These are phyloP conservation scores for Plasmodium coatneyi DNA, from an alignment of 169 alveolate species.

Conservation along the genomic window DNA sequence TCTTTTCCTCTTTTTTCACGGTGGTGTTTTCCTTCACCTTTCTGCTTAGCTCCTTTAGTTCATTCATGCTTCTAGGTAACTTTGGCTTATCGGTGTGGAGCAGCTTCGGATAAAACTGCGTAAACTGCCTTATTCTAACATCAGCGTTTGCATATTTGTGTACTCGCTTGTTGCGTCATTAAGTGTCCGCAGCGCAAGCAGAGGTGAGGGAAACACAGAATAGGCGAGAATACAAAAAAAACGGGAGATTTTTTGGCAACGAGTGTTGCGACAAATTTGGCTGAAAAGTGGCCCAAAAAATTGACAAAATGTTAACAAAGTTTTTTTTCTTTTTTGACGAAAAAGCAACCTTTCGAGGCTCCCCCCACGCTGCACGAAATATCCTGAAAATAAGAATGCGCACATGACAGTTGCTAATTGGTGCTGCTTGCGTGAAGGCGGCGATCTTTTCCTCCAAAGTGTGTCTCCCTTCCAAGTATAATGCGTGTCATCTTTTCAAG, in stretches of 20 bases:
- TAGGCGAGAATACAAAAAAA: background rate
- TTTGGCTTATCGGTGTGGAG: background rate
- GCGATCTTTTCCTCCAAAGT: background rate
- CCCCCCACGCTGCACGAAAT: background rate
- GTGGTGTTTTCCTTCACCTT: slow-evolving; percentile 67
- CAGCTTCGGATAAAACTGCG: background rate
- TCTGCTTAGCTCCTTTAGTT: slow-evolving; percentile 65
- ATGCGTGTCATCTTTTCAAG: background rate
- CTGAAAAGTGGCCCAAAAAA: background rate
- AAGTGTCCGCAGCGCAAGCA: background rate
- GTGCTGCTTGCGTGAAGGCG: background rate
- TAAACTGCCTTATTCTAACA: background rate
- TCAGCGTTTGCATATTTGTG: background rate
- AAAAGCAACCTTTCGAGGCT: background rate
- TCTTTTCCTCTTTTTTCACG: slow-evolving; percentile 47
- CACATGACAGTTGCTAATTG: background rate
- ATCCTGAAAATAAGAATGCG: background rate
- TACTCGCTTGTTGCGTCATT: background rate
- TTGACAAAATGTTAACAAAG: background rate
- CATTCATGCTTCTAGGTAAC: slow-evolving; percentile 36
- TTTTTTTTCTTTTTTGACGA: background rate
- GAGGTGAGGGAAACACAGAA: background rate
- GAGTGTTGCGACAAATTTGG: background rate
- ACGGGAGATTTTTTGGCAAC: background rate
- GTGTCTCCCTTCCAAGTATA: background rate